phyloP scores from a whole-genome alignment of 2,329 filamentous ascomycete species.

The Neoascochyta sp. region DNA sequence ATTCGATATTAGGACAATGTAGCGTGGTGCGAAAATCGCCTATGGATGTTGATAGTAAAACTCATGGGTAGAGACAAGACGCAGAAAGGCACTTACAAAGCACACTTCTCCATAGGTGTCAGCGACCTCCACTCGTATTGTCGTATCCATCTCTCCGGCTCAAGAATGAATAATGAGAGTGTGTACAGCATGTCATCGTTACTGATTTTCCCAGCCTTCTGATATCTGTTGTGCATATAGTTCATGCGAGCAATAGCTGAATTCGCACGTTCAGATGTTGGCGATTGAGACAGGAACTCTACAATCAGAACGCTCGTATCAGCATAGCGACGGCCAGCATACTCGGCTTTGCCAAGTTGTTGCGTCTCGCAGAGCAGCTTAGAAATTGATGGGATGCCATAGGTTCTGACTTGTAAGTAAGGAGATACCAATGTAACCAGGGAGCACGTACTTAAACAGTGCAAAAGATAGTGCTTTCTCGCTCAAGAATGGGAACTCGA shows the following conservation, averaged over 20 bases:
- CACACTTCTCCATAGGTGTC: constrained; percentile 65
- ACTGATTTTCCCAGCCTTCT: constrained; percentile 55
- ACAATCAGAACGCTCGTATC: constrained; percentile 33
- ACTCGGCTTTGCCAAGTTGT: constrained; percentile 23
- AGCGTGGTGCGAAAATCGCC: neutral
- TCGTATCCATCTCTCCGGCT: constrained; percentile 62
- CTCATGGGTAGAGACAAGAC: too few relatives aligned
- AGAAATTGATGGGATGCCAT: constrained; percentile 38
- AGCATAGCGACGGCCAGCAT: constrained; percentile 26
- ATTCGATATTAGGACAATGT: too few relatives aligned
- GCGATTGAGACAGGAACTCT: constrained; percentile 27
- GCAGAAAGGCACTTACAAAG: constrained; percentile 39
- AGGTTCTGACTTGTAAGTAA: constrained; percentile 19
- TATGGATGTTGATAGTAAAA: neutral
- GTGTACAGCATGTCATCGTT: constrained; percentile 65
- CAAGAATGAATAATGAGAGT: constrained; percentile 60
- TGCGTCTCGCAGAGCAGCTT: constrained; percentile 34
- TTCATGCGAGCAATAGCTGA: constrained; percentile 60
- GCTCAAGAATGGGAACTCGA: constrained; percentile 56
- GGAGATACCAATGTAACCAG: neutral
- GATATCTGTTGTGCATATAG: constrained; percentile 58
- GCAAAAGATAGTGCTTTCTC: constrained; percentile 55
- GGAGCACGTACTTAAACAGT: constrained; percentile 47
- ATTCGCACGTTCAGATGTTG: constrained; percentile 33
- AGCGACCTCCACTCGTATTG: constrained; percentile 67